A percentile compares a stretch with the other conserved stretches of the same genome.
phyloP scores from a whole-genome alignment of 768 basidiomycete genomes.

The Lanmaoa rubissima region DNA sequence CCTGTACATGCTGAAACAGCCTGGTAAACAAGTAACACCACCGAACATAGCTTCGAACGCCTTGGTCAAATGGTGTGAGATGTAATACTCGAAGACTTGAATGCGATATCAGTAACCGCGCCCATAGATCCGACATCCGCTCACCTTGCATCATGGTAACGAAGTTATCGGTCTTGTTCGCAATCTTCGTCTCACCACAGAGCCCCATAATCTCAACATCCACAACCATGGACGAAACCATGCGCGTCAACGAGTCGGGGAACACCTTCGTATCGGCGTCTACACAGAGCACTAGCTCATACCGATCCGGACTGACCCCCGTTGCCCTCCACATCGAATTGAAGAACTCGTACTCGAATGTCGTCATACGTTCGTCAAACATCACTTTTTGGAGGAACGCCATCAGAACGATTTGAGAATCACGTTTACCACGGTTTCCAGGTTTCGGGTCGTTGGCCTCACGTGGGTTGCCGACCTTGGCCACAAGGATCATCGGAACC shows the following conservation, averaged over 20 bases:
- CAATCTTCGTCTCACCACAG: conserved; percentile 99
- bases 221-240: conserved; percentile 95
- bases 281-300: conserved; percentile 93
- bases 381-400: conserved; percentile 97
- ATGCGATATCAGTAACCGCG: conserved; percentile 5
- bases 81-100: conserved; percentile 98
- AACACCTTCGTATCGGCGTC: conserved; percentile 99
- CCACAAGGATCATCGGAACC: conserved; percentile 92
- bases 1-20: conserved; percentile 99
- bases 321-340: conserved; percentile 96
- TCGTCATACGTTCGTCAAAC: conserved; percentile 99
- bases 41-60: conserved; percentile 99
- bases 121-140: conserved; percentile 27
- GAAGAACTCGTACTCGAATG: conserved; percentile 99
- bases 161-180: conserved; percentile 98
- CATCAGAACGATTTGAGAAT: conserved; percentile 98
- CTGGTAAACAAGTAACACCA: conserved; percentile 98
- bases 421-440: conserved; percentile 98
- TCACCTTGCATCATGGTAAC: conserved; percentile 99
- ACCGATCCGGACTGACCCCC: conserved; percentile 93
- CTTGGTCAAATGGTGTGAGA: conserved; percentile 98
- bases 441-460: conserved; percentile 91
- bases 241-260: conserved; percentile 94
- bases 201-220: conserved; percentile 99
- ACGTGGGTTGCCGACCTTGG: conserved; percentile 91